phyloP scores from a whole-genome alignment of 495 filamentous ascomycete species.

The Symbiotaphrina buchneri region DNA sequence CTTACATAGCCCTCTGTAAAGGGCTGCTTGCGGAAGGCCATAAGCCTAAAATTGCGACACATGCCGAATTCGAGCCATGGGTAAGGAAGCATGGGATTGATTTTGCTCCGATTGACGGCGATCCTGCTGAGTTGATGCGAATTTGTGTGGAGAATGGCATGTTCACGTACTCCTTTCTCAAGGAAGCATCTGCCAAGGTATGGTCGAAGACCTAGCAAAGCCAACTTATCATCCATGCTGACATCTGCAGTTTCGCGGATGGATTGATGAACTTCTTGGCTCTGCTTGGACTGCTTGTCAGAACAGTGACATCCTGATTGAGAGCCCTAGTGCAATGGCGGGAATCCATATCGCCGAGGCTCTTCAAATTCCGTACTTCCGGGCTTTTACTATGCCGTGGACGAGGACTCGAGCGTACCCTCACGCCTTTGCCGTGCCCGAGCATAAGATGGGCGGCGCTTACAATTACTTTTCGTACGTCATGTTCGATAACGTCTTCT shows the following conservation, averaged over 20 bases:
- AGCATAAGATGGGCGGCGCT: conserved; percentile 77
- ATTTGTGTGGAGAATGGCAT: conserved; percentile 95
- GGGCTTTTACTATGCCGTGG: conserved; percentile 98
- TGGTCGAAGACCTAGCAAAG: neutral
- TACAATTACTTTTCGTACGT: conserved; percentile 95
- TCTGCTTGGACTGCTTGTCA: conserved; percentile 78
- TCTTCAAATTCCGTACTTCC: conserved; percentile 82
- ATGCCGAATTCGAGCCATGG: conserved; percentile 77
- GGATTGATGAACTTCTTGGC: conserved; percentile 71
- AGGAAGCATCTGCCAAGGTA: conserved; percentile 53
- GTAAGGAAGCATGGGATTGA: conserved; percentile 79
- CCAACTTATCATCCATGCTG: too few relatives aligned
- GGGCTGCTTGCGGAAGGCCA: conserved; percentile 76
- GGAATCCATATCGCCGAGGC: conserved; percentile 98
- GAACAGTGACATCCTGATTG: conserved; percentile 74
- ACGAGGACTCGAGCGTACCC: conserved; percentile 88
- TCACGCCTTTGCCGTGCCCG: conserved; percentile 89
- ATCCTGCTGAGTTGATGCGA: conserved; percentile 84
- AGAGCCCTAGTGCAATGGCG: conserved; percentile 92
- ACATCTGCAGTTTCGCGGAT: conserved; percentile 43
- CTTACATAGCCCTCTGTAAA: conserved; percentile 92
- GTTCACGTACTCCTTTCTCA: conserved; percentile 83
- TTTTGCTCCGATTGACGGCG: conserved; percentile 69
- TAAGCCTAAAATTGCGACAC: conserved; percentile 70
- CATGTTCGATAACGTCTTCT: conserved; percentile 94